Evolutionary conservation across 164 flowering plant species (phyloP).

Genomic region (Vitis rupestris): DNA sequence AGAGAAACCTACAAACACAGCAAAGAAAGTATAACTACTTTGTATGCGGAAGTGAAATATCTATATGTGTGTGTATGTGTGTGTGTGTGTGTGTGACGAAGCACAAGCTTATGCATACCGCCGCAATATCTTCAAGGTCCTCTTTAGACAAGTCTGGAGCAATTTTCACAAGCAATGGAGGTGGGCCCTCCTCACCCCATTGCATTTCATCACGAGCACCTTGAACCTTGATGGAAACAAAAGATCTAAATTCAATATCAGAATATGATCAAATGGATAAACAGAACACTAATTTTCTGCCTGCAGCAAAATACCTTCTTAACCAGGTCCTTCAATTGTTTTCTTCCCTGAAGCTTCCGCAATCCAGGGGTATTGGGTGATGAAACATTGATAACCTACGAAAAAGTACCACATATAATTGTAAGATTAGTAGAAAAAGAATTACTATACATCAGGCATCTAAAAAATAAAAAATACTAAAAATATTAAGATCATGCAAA

Average conservation of each 20-base stretch:
- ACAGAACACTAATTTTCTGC: background rate
- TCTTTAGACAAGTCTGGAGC: conserved; percentile 93
- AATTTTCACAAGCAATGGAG: conserved; percentile 96
- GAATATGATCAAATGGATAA: background rate
- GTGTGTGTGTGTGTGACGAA: background rate
- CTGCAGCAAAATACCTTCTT: conserved; percentile 58
- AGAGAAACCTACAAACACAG: conserved; percentile 77
- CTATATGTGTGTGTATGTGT: background rate
- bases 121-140: conserved; percentile 99
- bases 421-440: background rate
- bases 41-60: background rate
- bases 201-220: conserved; percentile 99
- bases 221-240: conserved; percentile 61
- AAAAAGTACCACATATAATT: background rate
- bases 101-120: conserved; percentile 41
- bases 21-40: conserved; percentile 16
- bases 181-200: conserved; percentile 99
- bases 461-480: background rate
- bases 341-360: conserved; percentile 95
- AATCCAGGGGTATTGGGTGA: conserved; percentile 98
- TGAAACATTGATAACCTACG: conserved; percentile 92
- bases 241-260: background rate
- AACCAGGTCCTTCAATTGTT: conserved; percentile 91
- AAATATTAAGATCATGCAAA: background rate
- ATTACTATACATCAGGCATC: background rate